Evolutionary conservation across 1,284 basidiomycete genomes (phyloP).

Genomic region (Cutaneotrichosporon daszewskae): DNA sequence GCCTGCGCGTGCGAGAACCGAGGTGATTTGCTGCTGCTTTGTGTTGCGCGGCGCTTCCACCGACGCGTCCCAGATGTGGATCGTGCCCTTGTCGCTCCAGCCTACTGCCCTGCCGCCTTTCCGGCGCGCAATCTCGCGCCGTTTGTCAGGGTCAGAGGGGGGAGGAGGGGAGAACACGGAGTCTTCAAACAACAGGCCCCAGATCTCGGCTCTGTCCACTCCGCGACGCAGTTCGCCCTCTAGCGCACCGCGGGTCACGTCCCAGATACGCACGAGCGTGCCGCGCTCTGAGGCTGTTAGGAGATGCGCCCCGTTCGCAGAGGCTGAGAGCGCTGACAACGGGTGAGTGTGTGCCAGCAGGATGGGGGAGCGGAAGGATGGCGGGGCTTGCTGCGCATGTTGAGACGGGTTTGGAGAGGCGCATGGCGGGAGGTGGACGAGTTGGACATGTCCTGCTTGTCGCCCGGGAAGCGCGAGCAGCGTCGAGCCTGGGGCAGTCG

Average conservation of each 20-base stretch:
- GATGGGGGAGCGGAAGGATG: conserved; percentile 54
- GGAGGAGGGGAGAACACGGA: conserved; percentile 5
- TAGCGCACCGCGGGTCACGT: conserved; percentile 66
- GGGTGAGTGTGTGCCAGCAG: conserved; percentile 78
- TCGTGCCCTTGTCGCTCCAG: conserved; percentile 92
- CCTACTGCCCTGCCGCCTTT: conserved; percentile 33
- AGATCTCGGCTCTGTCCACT: conserved; percentile 85
- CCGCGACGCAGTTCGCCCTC: conserved; percentile 78
- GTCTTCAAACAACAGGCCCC: conserved; percentile 59
- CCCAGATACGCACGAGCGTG: conserved; percentile 86
- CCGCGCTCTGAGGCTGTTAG: conserved; percentile 81
- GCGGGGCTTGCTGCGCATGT: conserved; percentile 4
- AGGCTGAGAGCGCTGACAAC: conserved; percentile 69
- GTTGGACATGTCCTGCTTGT: conserved; percentile 83
- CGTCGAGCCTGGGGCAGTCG: conserved; percentile 69
- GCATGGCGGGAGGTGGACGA: conserved; percentile 79
- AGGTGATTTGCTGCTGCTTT: conserved; percentile 51
- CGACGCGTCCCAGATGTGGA: conserved; percentile 72
- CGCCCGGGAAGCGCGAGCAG: conserved; percentile 80
- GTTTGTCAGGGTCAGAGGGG: conserved; percentile 52
- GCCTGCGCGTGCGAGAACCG: conserved; percentile 63
- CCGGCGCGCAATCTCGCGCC: conserved; percentile 54
- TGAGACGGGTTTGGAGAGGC: no score
- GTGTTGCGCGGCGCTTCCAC: conserved; percentile 1
- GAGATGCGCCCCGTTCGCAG: conserved; percentile 70